Evolutionary conservation across 2,329 filamentous ascomycete genomes (phyloP), one percentile per base, ranked within the genome.

Genomic region (Grosmannia huntii): DNA sequence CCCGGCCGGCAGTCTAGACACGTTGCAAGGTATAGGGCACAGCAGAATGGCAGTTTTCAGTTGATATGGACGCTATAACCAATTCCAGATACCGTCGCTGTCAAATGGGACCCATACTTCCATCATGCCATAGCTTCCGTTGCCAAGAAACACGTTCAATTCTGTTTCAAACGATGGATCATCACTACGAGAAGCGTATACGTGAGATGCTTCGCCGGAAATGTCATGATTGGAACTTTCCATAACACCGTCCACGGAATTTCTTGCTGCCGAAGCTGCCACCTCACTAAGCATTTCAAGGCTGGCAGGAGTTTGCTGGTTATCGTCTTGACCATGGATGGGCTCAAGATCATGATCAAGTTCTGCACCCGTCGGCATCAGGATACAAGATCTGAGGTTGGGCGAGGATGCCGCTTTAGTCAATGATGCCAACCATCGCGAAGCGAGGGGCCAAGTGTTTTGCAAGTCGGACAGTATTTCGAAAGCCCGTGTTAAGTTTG

Each of bases 371-470:
- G 21, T 27, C 21, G 21, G 7, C 46, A 27, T 49, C 7, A 49
- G 46, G 19, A 5, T 46, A 6, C 12, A 21, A 5, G 44, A 46
- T n/a, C 44, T 19, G n/a, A 46, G 23, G 19, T 46, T 21, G 44
- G 44, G 19, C 7, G 44, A 55, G 14, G 44, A 33, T n/a, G 57
- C 57, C 14, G 57, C 53, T n/a, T 27, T 56, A n/a, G 57, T 56
- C 25, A 54, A 33, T 14, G 52, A 54, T 16, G 50, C 49, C 14
- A 59, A 53, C 58, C 58, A 59, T 16, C 50, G 36, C 1, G 58
- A 59, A 19, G 58, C 58, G 31, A 59, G 44, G 3, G 58, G 58
- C 58, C 58, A 59, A 2, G 58, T 59, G 41, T 27, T 50, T 48
- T 59, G 58, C 21, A 59, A 36, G 19, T 57, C 55, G 4, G 58